Conservation (phyloP, 805 yeast species). For the Yarrowia sp. region DNA sequence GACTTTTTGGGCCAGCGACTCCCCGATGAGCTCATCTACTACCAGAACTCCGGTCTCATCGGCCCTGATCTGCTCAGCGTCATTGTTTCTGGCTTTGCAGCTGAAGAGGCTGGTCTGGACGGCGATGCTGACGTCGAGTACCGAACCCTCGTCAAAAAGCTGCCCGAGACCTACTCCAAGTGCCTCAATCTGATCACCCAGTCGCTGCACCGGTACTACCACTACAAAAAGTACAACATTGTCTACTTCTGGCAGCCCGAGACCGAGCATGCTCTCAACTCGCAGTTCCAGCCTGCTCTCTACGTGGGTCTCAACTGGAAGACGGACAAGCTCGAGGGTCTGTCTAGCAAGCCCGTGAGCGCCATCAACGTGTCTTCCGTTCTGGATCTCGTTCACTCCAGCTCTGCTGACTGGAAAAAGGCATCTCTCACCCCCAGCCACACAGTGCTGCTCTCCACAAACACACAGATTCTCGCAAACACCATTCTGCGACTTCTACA, state of each 20-base stretch:
- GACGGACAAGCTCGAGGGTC: constrained; percentile 13
- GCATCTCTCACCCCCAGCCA: constrained; percentile 31
- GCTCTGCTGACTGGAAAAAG: constrained; percentile 40
- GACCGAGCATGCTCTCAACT: constrained; percentile 47
- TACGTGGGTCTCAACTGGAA: constrained; percentile 40
- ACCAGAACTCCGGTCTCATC: constrained; percentile 77
- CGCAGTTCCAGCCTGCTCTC: constrained; percentile 37
- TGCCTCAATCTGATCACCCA: constrained; percentile 73
- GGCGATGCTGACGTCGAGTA: constrained; percentile 66
- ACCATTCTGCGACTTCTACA: constrained; percentile 61
- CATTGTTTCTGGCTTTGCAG: constrained; percentile 66
- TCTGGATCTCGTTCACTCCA: constrained; percentile 49
- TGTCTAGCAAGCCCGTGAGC: constrained; percentile 5
- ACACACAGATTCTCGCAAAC: constrained; percentile 63
- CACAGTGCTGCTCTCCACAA: constrained; percentile 50
- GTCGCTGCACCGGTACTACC: constrained; percentile 82
- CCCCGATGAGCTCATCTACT: constrained; percentile 85
- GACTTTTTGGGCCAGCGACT: constrained; percentile 82
- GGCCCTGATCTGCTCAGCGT: constrained; percentile 70
- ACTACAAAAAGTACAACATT: constrained; percentile 66
- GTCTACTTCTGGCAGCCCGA: constrained; percentile 55
- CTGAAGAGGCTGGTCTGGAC: constrained; percentile 72
- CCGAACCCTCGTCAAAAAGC: constrained; percentile 54
- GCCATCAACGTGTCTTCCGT: constrained; percentile 43
- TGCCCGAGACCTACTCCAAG: constrained; percentile 60